Base-by-base conservation (phyloP, 176 grass and related monocot genomes). In the Phyllostachys edulis region DNA sequence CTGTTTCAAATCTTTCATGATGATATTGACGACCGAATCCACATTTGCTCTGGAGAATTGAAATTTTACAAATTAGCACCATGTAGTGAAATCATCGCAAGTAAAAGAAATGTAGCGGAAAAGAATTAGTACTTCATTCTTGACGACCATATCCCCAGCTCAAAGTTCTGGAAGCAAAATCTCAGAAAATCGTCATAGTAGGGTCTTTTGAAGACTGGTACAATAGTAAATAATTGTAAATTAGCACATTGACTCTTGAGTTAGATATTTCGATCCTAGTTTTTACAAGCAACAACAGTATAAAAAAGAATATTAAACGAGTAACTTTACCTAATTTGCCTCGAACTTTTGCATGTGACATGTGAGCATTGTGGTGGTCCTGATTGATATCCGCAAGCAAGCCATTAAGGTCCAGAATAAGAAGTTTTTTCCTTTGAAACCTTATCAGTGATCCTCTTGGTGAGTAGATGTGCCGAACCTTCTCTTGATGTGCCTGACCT, bases 371-470 rank as follows among this genome's bases (percentile, higher is more conserved):
- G 18, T 40, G 14, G 45, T 70, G 65, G 37, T 89, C 80, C 27
- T 83, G 74, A 80, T 85, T 91, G 80, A 98, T 92, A 88, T 98
- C 93, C 27, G 80, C 91, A 69, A 98, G 90, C 61, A 98, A 78
- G 85, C 96, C 96, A 68, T 98, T 98, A 64, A 95, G 85, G 78
- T 98, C 96, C 24, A 98, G 91, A 76, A 98, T 89, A 80, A 98
- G 85, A 70, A 98, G 89, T 59, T 98, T 98, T 86, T 91, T 98
- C 72, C 56, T 88, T 57, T 14, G 77, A 73, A 77, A 73, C 46
- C 81, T 85, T 80, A 88, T 61, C 52, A 87, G 69, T 12, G 86
- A 84, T 49, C 88, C 93, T 87, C 76, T 75, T 42, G 79, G 85
- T 32, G 85, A 89, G 50, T 75, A 81, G n/a, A 73, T 66, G 7